Base-by-base conservation (phyloP, 2,329 filamentous ascomycete species). In the Geosmithia putterillii region DNA sequence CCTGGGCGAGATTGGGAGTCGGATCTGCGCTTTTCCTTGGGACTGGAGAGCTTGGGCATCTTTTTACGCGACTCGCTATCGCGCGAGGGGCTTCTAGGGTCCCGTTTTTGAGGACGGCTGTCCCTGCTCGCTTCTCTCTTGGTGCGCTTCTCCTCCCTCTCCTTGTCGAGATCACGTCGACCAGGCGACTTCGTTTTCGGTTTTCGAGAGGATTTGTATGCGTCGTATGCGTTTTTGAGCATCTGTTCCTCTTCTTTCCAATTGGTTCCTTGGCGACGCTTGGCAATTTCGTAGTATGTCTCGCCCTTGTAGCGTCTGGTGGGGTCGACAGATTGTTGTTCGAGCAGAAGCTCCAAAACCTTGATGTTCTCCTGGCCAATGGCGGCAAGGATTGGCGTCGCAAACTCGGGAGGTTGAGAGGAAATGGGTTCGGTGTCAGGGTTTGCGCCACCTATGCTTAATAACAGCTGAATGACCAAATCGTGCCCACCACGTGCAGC, bases 401-500 rank as follows among this genome's bases (percentile, higher is more conserved):
- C 83, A 54, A 85, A 81, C 45, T 92, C 88, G 37, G 73, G 64
- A 22, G 71, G 69, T 46, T 76, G 68, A 23, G 73, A 71, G 8
- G 68, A 54, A 40, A 88, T 62, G 12, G 85, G 76, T 7, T 74
- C 69, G 25, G 87, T 87, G 52, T 92, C 86, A 0, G 75, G 70
- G 43, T 77, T 75, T 12, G 74, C 74, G 41, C 73, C 69, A 3
- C 82, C 83, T 50, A 87, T 66, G 8, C 81, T 82, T 37, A 87
- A 62, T 41, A 88, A 62, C 22, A 95, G 74, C 55, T 89, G 86
- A 47, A 95, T 78, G 20, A 94, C 84, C 45, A 90, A 78, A 52
- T 89, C 81, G 55, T 98, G 90, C 1, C 92, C 92, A 45, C 89
- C 92, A 61, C 87, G 83, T 23, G 92, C 89, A 19, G 92, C 92